A percentile compares a stretch with the other conserved stretches of the same genome.
Evolutionary conservation across 2,329 filamentous ascomycete genomes (phyloP).

Genomic region (Diaporthe eres): DNA sequence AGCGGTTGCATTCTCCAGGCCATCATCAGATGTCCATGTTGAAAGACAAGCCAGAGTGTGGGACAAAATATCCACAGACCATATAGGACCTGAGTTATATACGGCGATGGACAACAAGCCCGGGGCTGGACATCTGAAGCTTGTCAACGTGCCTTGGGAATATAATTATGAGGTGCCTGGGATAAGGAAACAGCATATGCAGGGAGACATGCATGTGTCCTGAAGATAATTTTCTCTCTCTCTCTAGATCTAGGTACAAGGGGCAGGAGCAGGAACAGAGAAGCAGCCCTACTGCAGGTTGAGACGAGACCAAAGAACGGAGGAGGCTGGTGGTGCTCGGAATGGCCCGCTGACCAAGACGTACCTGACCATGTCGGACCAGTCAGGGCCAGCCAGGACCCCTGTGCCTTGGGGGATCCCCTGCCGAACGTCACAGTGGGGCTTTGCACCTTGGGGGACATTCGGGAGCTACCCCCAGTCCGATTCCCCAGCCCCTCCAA

Average conservation of each 20-base stretch:
- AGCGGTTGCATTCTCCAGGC: neutral
- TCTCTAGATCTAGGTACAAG: neutral
- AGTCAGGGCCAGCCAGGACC: neutral
- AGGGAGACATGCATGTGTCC: neutral
- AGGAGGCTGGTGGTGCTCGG: slow-evolving; percentile 2
- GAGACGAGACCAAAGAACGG: slow-evolving; percentile 18
- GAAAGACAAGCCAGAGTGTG: neutral
- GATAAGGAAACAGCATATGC: neutral
- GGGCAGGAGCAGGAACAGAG: neutral
- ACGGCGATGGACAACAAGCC: neutral
- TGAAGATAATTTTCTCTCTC: neutral
- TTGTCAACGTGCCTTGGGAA: neutral
- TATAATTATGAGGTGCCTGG: neutral
- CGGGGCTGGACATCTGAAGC: neutral
- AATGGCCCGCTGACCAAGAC: slow-evolving; percentile 20
- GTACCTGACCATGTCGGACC: neutral
- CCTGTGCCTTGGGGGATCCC: neutral
- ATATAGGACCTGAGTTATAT: neutral
- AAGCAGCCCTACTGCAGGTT: slow-evolving; percentile 4
- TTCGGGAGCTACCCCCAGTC: neutral
- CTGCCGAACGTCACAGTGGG: slow-evolving; percentile 24
- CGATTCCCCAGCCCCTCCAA: slow-evolving; percentile 34
- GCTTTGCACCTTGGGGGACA: neutral
- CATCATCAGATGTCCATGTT: neutral
- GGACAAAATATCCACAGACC: neutral